Evolutionary conservation across 352 stramenopile species (phyloP), one percentile per base, ranked within the genome.

Genomic region (Peronosclerospora sorghi): DNA sequence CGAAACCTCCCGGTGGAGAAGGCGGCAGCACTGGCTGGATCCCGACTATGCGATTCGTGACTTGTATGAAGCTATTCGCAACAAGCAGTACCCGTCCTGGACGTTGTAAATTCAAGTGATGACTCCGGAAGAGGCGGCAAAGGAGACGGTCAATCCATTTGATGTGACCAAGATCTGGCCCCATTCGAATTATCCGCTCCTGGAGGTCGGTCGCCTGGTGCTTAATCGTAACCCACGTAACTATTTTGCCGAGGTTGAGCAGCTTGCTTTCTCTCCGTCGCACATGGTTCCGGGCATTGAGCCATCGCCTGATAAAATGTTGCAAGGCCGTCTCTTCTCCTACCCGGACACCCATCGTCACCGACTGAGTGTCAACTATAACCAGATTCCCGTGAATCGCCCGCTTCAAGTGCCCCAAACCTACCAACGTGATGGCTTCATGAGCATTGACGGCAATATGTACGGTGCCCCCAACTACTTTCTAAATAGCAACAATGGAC

Each of bases 161-260:
- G 88, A 97, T 47, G 71, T 96, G 35, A 96, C 88, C 51, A 97
- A 97, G 54, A 49, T 96, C 24, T 97, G 86, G 88, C 54, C 81
- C n/a, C 86, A 97, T 54, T 51, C 49, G 6, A 54, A 83, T 6
- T 96, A 86, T 46, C 86, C 88, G 8, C 75, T 96, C 6, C 61
- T 73, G 29, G 64, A 89, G 55, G 78, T 96, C 4, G 85, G 83
- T 1, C 46, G 71, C 12, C 51, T 96, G 18, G 74, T 85, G 12
- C 59, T 96, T 3, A 87, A 96, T 69, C 53, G 70, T 24, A 96
- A 95, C 42, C 80, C 85, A 19, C 46, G 56, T 9, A 94, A 95
- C 55, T 96, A 95, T 53, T 94, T 94, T 51, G 77, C 78, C 1
- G 78, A 96, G 65, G 66, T 95, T 13, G 85, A 96, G 52, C 85